Evolutionary conservation across 805 yeast genomes (phyloP).

Genomic region (Zygosaccharomyces kombuchaensis): DNA sequence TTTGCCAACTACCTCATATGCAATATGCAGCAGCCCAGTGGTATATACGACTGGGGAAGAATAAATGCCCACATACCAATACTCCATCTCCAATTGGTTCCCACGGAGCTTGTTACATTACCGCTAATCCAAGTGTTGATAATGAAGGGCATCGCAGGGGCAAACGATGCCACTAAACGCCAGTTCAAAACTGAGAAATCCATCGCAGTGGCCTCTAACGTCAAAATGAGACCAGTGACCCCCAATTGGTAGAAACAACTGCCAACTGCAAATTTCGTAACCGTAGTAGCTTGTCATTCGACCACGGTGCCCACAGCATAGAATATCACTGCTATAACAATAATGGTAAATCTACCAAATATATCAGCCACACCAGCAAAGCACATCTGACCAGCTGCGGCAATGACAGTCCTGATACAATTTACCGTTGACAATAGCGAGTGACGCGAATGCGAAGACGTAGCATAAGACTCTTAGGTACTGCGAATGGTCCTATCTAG

Average conservation of each 20-base stretch:
- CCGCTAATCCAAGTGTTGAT: constrained; percentile 73
- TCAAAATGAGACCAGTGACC: constrained; percentile 53
- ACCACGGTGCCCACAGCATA: constrained; percentile 53
- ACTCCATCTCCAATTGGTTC: constrained; percentile 47
- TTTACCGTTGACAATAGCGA: constrained; percentile 49
- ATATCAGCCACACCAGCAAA: constrained; percentile 53
- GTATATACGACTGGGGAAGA: constrained; percentile 49
- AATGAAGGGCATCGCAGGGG: constrained; percentile 63
- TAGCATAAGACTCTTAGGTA: constrained; percentile 45
- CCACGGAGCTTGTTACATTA: constrained; percentile 40
- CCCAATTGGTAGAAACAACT: constrained; percentile 46
- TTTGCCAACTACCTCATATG: constrained; percentile 47
- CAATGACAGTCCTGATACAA: constrained; percentile 51
- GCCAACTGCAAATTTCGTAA: constrained; percentile 52
- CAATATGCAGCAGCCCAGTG: constrained; percentile 41
- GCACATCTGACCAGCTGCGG: constrained; percentile 55
- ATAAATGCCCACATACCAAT: constrained; percentile 60
- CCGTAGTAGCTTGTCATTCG: constrained; percentile 49
- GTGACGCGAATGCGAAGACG: constrained; percentile 47
- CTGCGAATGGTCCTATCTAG: constrained; percentile 49
- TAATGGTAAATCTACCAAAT: constrained; percentile 51
- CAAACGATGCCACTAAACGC: constrained; percentile 55
- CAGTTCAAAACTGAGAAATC: constrained; percentile 63
- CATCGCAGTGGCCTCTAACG: constrained; percentile 51
- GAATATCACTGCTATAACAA: constrained; percentile 42